phyloP scores from a whole-genome alignment of 345 rosid species.

The Abelmoschus esculentus region DNA sequence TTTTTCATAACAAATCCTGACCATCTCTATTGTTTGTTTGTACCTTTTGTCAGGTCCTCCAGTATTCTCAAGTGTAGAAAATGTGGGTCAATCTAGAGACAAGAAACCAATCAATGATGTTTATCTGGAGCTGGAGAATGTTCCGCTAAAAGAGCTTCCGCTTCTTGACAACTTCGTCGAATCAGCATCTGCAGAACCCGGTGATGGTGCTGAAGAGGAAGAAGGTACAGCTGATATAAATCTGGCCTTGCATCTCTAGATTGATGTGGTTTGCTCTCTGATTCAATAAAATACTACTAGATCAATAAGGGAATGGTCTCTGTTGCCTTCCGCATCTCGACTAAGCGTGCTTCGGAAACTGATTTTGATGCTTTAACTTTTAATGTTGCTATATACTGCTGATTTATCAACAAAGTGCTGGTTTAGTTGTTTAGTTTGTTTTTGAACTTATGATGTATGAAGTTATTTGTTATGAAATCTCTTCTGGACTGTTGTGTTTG shows the following conservation, averaged over 20 bases:
- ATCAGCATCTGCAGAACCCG: background rate
- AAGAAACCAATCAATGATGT: conserved; percentile 12
- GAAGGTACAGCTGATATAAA: background rate
- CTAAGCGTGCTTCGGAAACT: too few species aligned
- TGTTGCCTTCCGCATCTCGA: background rate
- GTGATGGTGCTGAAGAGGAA: background rate
- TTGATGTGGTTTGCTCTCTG: background rate
- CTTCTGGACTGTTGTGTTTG: too few species aligned
- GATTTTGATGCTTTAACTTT: too few species aligned
- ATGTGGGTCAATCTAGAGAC: conserved; percentile 3
- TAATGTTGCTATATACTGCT: too few species aligned
- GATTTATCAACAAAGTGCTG: too few species aligned
- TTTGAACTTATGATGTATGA: too few species aligned
- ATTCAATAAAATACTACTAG: background rate
- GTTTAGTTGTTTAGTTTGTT: too few species aligned
- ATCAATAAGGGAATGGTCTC: background rate
- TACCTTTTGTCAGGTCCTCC: conserved; percentile 4
- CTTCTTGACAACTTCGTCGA: background rate
- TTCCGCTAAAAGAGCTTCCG: conserved; percentile 8
- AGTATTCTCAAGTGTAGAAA: background rate
- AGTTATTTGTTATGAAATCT: too few species aligned
- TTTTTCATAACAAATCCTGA: background rate
- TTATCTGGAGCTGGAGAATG: background rate
- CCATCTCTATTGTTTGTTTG: conserved; percentile 1
- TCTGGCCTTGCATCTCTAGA: background rate